Evolutionary conservation across 257 asterid species (phyloP).

Genomic region (Scutellaria minor): DNA sequence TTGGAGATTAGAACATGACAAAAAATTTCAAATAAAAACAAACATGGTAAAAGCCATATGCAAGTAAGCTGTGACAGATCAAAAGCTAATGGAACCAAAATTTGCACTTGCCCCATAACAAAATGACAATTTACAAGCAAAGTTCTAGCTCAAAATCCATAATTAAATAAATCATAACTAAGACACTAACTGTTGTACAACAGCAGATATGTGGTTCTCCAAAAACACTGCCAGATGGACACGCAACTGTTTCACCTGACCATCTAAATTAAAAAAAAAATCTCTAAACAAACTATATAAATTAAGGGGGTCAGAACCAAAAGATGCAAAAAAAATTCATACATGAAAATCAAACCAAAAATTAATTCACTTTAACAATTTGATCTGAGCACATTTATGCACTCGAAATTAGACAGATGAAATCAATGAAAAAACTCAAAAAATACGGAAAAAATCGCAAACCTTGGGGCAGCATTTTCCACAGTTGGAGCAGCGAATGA

Average conservation of each 20-base stretch:
- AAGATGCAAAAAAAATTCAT: neutral
- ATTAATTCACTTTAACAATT: neutral
- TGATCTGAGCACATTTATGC: neutral
- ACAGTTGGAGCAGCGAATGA: slow-evolving; percentile 73
- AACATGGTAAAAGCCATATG: neutral
- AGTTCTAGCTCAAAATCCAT: neutral
- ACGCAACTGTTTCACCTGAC: neutral
- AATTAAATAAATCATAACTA: neutral
- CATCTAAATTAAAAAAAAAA: neutral
- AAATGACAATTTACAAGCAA: neutral
- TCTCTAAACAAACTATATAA: too few species aligned
- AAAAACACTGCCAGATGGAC: neutral
- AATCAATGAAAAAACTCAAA: neutral
- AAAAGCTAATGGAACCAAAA: neutral
- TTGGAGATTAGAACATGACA: neutral
- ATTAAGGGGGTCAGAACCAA: neutral
- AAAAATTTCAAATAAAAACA: neutral
- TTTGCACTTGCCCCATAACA: neutral
- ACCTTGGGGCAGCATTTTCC: slow-evolving; percentile 83
- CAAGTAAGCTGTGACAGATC: neutral
- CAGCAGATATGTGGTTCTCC: neutral
- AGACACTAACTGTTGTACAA: neutral
- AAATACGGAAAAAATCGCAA: neutral
- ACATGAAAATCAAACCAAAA: neutral
- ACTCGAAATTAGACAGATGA: neutral